Conservation (phyloP, 140 eudicot species). For the Anethum foeniculum region DNA sequence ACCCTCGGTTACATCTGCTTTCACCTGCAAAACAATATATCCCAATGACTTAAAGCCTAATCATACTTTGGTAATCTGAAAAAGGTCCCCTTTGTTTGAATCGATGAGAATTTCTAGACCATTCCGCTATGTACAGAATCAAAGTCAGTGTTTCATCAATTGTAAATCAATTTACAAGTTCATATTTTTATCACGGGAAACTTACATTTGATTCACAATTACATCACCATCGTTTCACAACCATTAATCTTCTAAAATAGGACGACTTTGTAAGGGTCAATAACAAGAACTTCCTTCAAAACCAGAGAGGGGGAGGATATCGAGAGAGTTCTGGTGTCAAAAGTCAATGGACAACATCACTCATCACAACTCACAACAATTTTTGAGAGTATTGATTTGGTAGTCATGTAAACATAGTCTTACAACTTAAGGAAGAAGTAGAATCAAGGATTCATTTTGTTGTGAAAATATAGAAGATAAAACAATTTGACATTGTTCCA, state of each 20-base stretch:
- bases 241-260: neutral
- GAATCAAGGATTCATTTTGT: neutral
- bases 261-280: neutral
- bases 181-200: neutral
- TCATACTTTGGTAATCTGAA: neutral
- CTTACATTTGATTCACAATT: neutral
- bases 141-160: neutral
- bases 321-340: neutral
- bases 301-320: no score
- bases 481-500: neutral
- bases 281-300: neutral
- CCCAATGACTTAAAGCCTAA: neutral
- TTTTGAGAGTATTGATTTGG: neutral
- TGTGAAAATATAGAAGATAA: neutral
- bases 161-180: neutral
- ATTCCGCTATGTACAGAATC: neutral
- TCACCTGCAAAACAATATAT: neutral
- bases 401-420: neutral
- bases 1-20: conserved; percentile 60
- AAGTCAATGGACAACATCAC: neutral
- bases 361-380: neutral
- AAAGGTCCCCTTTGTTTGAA: neutral
- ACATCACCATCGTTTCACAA: neutral
- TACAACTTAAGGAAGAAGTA: neutral
- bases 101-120: neutral